Base-by-base conservation (phyloP, 2,329 filamentous ascomycete genomes). In the Fusarium sambucinum region DNA sequence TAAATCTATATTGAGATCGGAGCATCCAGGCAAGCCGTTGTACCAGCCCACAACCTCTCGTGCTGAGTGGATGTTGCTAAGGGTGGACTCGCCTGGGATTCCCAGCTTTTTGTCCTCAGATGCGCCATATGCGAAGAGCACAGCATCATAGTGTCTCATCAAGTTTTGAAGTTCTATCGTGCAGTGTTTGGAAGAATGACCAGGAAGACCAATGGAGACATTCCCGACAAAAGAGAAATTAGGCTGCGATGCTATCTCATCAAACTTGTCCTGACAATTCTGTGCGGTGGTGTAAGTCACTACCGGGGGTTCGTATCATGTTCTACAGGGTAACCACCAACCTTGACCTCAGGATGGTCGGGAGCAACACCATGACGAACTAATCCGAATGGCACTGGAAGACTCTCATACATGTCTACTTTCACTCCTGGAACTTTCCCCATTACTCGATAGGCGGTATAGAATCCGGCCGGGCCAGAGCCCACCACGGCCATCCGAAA, bases 11-110 rank as follows among this genome's bases (percentile, higher is more conserved):
- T 86, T 82, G 10, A 97, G 81, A 71, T 86, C 79, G 21, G 90
- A 86, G 75, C 92, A 92, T 72, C 96, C 92, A 0, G 96, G 96
- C 4, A 97, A 85, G 4, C 96, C 96, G 78, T 99, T 99, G 79
- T 99, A 99, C 96, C 96, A 99, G 19, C 94, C 96, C 2, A 99
- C 96, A 77, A 98, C 97, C 38, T 94, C 91, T 29, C 96, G 88
- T 3, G 96, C 96, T 10, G 94, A 97, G 76, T 94, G 91, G 19
- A 98, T 89, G 4, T 92, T 93, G 27, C 85, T 83, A 9, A 96
- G 81, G 8, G 80, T 78, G 5, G 90, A 85, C 75, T 99, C 96
- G 11, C 95, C 94, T 0, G 91, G 89, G 35, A 99, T 89, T 0
- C 88, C 90, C 1, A 99, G 84, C 56, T 86, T 89, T 68, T 89